These are phyloP conservation scores for Claviceps paspali DNA, from an alignment of 2,329 filamentous ascomycete species.

Conservation along the genomic window DNA sequence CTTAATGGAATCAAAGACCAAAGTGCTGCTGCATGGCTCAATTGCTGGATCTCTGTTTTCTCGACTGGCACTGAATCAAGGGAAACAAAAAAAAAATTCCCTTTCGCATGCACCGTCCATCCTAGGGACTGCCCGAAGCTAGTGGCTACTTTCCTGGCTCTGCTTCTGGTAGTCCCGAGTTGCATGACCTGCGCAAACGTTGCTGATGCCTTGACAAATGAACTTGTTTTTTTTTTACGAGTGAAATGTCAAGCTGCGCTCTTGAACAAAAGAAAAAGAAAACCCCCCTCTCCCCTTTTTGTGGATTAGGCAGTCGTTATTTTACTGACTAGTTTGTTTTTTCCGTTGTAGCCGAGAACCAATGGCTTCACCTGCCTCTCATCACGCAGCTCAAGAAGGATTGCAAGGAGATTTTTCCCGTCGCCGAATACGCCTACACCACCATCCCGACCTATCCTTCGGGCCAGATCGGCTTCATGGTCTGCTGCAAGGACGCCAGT, in stretches of 20 bases:
- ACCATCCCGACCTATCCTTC: slow-evolving; percentile 98
- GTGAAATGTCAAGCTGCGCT: slow-evolving; percentile 1
- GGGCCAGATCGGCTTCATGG: slow-evolving; percentile 99
- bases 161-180: slow-evolving; percentile 23
- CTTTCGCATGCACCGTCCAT: slow-evolving; percentile 6
- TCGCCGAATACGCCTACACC: slow-evolving; percentile 96
- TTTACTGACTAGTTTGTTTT: slow-evolving; percentile 6
- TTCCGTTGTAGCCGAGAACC: slow-evolving; percentile 68
- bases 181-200: slow-evolving; percentile 4
- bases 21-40: background rate
- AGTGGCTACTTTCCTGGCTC: slow-evolving; percentile 23
- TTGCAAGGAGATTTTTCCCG: slow-evolving; percentile 93
- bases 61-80: slow-evolving; percentile 4
- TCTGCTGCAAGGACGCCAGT: slow-evolving; percentile 87
- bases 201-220: background rate
- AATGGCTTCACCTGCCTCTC: slow-evolving; percentile 92
- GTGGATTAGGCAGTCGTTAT: slow-evolving; percentile 2
- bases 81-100: background rate
- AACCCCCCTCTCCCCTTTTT: background rate
- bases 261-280: background rate
- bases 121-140: slow-evolving; percentile 21
- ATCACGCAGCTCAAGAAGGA: slow-evolving; percentile 93
- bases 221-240: background rate
- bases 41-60: background rate
- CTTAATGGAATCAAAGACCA: slow-evolving; percentile 1